Percentiles rank a stretch among this genome's conserved stretches.
Conservation (phyloP, 495 filamentous ascomycete genomes). For the Hyaloscypha variabilis region DNA sequence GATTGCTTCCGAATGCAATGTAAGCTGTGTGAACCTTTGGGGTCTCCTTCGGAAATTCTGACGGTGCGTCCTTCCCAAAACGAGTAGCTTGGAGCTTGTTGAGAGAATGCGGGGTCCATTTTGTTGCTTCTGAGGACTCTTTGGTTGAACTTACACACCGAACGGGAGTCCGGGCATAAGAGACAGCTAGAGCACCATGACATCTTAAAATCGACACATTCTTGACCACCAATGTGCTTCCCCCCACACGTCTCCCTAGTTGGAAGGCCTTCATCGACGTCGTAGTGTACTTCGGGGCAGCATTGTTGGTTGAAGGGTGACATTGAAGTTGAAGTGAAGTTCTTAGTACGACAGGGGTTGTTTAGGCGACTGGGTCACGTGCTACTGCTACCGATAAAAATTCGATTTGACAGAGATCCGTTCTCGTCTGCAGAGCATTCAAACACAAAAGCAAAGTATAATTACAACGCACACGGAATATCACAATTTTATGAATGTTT, state of each 20-base stretch:
- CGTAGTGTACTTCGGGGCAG: not conserved
- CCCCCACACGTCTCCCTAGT: not conserved
- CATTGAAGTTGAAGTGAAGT: not conserved
- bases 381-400: not conserved
- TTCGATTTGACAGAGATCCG: not conserved
- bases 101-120: constrained; percentile 23
- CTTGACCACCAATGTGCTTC: not conserved
- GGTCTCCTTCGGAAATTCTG: not conserved
- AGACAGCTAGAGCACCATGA: not conserved
- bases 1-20: constrained; percentile 90
- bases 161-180: not conserved
- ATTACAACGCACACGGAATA: no score
- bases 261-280: constrained; percentile 13
- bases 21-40: constrained; percentile 50
- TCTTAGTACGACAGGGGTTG: not conserved
- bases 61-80: not conserved
- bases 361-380: constrained; percentile 1
- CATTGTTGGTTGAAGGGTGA: not conserved
- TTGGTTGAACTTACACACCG: constrained; percentile 13
- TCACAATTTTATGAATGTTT: no score
- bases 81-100: not conserved
- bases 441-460: no score
- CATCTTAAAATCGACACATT: constrained; percentile 3
- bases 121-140: not conserved
- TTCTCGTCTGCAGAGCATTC: not conserved